Base-by-base conservation (phyloP, 1,284 basidiomycete species). In the Fomitopsis betulina region DNA sequence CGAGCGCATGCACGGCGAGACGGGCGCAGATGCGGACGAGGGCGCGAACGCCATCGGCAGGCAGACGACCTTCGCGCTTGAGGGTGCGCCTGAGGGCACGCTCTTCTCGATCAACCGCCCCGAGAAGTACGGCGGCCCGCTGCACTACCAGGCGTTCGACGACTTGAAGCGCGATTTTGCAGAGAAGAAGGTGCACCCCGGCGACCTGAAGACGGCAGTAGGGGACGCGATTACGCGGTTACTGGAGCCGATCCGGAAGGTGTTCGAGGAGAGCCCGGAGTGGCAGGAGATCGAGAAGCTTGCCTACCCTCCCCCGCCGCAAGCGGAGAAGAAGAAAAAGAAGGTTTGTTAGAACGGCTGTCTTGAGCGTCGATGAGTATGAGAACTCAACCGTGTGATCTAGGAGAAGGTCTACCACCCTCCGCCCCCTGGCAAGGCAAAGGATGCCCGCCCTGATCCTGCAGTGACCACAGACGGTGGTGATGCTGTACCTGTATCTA, bases 161-260 rank as follows among this genome's bases (percentile, higher is more conserved):
- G 81, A 82, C 33, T 72, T 99, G 61, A 81, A 92, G 71, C 76
- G 79, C n/a, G 91, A 90, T 58, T 99, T 95, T 70, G 84, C 76
- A 32, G 81, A 79, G 58, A 90, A 88, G 74, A 82, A 84, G 60
- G 67, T 99, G 5, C 94, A 98, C 72, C 97, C 96, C 1, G 88
- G 87, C 32, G 97, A 98, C 72, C 76, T 99, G 66, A 99, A 99
- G 78, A 75, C 75, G 8, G 85, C 86, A 0, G 93, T 98, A 7
- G 80, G 84, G n/a, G 85, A 86, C 32, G 89, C 88, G 5, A 87
- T 99, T 67, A 81, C 83, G 65, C 76, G 76, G n/a, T 75, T 99
- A 32, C 76, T 99, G 39, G 85, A 84, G 32, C 96, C 96, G 0
- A 89, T 99, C 54, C 84, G 90, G 63, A 81, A 85, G 64, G 80